A percentile compares a stretch with the other conserved stretches of the same genome.
These are phyloP conservation scores for Didymella segeticola DNA, from an alignment of 2,329 filamentous ascomycete genomes.

Conservation along the genomic window DNA sequence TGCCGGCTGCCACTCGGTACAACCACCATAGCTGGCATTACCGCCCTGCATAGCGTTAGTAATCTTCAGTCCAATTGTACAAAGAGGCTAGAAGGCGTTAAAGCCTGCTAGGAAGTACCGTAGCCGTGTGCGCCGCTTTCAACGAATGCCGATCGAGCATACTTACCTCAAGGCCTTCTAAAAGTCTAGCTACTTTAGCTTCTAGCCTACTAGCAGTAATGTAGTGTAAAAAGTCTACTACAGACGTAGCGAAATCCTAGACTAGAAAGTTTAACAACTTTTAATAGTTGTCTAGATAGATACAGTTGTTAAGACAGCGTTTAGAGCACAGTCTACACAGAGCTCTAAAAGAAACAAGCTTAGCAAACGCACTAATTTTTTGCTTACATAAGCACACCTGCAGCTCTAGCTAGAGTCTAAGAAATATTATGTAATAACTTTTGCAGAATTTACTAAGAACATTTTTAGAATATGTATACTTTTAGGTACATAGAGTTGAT, in stretches of 20 bases:
- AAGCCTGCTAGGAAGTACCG: background rate
- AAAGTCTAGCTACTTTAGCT: no score
- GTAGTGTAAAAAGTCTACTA: background rate
- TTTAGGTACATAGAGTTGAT: no score
- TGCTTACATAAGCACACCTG: background rate
- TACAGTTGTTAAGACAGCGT: background rate
- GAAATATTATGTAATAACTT: no score
- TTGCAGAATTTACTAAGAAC: no score
- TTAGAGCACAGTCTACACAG: background rate
- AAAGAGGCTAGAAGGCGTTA: background rate
- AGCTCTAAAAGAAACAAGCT: background rate
- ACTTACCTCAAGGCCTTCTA: background rate
- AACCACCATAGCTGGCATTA: slow-evolving; percentile 39
- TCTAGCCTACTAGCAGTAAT: no score
- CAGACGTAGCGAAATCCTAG: background rate
- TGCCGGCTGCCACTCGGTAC: slow-evolving; percentile 29
- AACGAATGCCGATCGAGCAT: no score
- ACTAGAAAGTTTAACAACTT: background rate
- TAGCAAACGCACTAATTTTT: background rate
- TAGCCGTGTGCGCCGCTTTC: background rate
- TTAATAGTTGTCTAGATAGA: background rate
- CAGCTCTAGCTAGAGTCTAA: background rate
- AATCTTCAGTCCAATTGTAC: no score
- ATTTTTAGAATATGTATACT: no score
- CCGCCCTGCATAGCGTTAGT: slow-evolving; percentile 18